A percentile compares a stretch with the other conserved stretches of the same genome.
Conservation (phyloP, 148 eudicot genomes). For the Persicaria tinctoria region DNA sequence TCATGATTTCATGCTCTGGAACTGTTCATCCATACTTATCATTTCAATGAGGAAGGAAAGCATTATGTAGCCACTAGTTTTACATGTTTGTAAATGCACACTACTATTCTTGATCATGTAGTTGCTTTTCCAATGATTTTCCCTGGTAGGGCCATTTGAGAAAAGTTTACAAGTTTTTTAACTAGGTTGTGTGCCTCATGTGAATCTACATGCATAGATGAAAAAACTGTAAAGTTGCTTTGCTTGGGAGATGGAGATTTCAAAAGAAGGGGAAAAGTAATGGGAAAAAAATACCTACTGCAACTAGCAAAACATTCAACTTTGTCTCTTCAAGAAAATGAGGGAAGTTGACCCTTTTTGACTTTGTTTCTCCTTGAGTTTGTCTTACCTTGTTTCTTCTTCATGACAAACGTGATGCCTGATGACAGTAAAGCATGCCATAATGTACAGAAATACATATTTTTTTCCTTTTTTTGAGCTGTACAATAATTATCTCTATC, state of each 20-base stretch:
- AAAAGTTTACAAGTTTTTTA: background rate
- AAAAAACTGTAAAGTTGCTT: slow-evolving; percentile 1
- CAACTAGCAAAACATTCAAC: slow-evolving; percentile 1
- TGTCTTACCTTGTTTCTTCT: slow-evolving; percentile 3
- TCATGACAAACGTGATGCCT: background rate
- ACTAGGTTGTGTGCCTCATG: slow-evolving; percentile 2
- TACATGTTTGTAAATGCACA: background rate
- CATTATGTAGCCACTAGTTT: background rate
- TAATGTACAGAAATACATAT: background rate
- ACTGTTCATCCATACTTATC: background rate
- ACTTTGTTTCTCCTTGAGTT: background rate
- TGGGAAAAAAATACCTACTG: background rate
- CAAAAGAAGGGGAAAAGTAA: background rate
- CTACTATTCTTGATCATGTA: background rate
- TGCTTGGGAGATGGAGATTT: background rate
- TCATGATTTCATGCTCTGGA: background rate
- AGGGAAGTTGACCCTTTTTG: slow-evolving; percentile 10
- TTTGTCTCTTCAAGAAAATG: slow-evolving; percentile 12
- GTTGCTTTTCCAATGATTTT: background rate
- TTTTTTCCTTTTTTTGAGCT: background rate
- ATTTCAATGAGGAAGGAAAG: background rate
- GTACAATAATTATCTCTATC: background rate
- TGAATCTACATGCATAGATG: slow-evolving; percentile 6
- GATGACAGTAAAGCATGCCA: slow-evolving; percentile 8
- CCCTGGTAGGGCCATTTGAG: slow-evolving; percentile 4